A percentile compares a stretch with the other conserved stretches of the same genome.
phyloP scores from a whole-genome alignment of 2,329 filamentous ascomycete species.

The Cercospora janseana region DNA sequence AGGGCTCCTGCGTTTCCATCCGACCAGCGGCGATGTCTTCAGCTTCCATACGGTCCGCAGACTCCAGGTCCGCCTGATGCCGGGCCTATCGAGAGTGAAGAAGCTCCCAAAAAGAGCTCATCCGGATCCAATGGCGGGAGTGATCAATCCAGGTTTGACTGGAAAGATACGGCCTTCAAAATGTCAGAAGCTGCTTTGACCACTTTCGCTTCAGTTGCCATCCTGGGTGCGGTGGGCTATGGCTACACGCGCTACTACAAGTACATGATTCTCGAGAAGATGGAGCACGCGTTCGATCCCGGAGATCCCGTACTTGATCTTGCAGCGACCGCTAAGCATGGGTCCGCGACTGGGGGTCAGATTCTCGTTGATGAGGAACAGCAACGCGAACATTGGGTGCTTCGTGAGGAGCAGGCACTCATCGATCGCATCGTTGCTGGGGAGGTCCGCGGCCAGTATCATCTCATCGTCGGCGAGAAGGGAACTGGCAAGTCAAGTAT shows the following conservation, averaged over 20 bases:
- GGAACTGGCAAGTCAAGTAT: conserved; percentile 96
- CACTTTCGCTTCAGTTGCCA: conserved; percentile 51
- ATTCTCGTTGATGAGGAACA: conserved; percentile 36
- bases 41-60: conserved; percentile 19
- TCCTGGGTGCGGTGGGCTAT: conserved; percentile 63
- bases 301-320: conserved; percentile 69
- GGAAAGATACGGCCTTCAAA: conserved; percentile 46
- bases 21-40: conserved; percentile 12
- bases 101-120: conserved; percentile 14
- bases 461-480: conserved; percentile 90
- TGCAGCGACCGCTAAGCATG: conserved; percentile 54
- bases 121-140: conserved; percentile 13
- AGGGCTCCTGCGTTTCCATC: not conserved
- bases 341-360: conserved; percentile 26
- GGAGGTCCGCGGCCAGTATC: conserved; percentile 73
- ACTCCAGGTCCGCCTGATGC: conserved; percentile 26
- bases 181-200: conserved; percentile 54
- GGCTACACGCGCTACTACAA: conserved; percentile 67
- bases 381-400: conserved; percentile 74
- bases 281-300: conserved; percentile 84
- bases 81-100: conserved; percentile 20
- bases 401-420: conserved; percentile 73
- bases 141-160: conserved; percentile 23
- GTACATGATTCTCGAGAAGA: conserved; percentile 83
- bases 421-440: conserved; percentile 84